Percentiles rank a stretch among this genome's conserved stretches.
Conservation (phyloP, 495 filamentous ascomycete species). For the Elasticomyces elasticus region DNA sequence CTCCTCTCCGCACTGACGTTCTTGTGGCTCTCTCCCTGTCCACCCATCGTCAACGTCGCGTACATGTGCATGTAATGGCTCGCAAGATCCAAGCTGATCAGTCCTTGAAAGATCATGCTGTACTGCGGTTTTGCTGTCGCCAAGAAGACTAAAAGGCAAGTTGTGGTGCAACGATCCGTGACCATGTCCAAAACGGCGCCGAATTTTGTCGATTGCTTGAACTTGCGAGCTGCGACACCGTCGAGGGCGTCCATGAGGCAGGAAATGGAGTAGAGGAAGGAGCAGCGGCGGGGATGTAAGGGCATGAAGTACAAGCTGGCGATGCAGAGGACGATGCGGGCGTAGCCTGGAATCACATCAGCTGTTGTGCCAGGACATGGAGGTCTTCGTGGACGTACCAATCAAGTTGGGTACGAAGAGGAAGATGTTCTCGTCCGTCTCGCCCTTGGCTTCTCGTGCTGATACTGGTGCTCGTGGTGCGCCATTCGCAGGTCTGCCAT, state of each 20-base stretch:
- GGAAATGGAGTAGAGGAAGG: constrained; percentile 78
- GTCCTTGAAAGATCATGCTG: constrained; percentile 81
- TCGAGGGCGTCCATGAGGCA: constrained; percentile 92
- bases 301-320: constrained; percentile 98
- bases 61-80: constrained; percentile 99
- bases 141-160: constrained; percentile 87
- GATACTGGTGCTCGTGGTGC: background rate
- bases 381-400: constrained; percentile 44
- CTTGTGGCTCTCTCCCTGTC: constrained; percentile 75
- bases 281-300: constrained; percentile 88
- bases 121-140: constrained; percentile 86
- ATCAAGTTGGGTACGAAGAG: constrained; percentile 93
- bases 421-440: constrained; percentile 75
- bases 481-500: constrained; percentile 5
- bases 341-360: constrained; percentile 54
- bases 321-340: constrained; percentile 75
- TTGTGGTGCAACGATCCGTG: constrained; percentile 87
- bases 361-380: background rate
- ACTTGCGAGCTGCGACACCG: constrained; percentile 78
- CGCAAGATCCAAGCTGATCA: constrained; percentile 85
- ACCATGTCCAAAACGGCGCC: constrained; percentile 98
- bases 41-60: constrained; percentile 76
- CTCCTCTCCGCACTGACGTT: constrained; percentile 70
- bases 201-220: constrained; percentile 84
- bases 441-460: background rate